Evolutionary conservation across 768 basidiomycete genomes (phyloP), one percentile per base, ranked within the genome.

Genomic region (Suillus weaverae): DNA sequence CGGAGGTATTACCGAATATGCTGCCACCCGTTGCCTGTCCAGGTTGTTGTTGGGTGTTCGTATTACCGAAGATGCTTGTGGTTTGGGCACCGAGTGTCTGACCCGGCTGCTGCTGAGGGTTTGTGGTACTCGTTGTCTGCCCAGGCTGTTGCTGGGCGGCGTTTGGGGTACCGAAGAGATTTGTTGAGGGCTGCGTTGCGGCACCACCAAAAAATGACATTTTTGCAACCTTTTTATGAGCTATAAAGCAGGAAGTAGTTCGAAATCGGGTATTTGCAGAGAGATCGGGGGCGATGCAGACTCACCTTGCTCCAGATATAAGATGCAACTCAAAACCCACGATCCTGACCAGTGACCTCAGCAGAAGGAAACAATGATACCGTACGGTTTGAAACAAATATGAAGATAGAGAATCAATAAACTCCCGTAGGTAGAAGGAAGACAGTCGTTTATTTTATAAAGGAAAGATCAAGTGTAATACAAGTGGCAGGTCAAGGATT

Each of bases 1-100:
- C 60, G 67, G 66, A 65, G 9, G 67, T 66, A 44, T 36, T 63
- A 35, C 73, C 67, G 33, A 73, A 75, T 43, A 71, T 61, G 39
- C 59, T 33, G 4, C 74, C 70, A 6, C 73, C 71, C 4, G 64
- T 56, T 62, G 69, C 39, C 32, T 55, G 59, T 64, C 66, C 30
- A 51, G 36, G 26, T 41, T 38, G 50, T 14, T 48, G 60, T 36
- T 57, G 64, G 22, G 67, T 55, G 64, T 60, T 67, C 18, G 64
- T 62, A n/a, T 14, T 51, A 10, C 64, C 62, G 43, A 68, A 68
- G 3, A 62, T 35, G 43, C 22, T 62, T 16, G 46, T 32, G 16
- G 33, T 54, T 54, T 54, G 53, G 20, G 53, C 33, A n/a, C 53
- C 53, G 3, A 13, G 3, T 33, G 53, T 54, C 53, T 54, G 53